Evolutionary conservation across 805 yeast genomes (phyloP).

Genomic region (Cyberlindnera lachancei): DNA sequence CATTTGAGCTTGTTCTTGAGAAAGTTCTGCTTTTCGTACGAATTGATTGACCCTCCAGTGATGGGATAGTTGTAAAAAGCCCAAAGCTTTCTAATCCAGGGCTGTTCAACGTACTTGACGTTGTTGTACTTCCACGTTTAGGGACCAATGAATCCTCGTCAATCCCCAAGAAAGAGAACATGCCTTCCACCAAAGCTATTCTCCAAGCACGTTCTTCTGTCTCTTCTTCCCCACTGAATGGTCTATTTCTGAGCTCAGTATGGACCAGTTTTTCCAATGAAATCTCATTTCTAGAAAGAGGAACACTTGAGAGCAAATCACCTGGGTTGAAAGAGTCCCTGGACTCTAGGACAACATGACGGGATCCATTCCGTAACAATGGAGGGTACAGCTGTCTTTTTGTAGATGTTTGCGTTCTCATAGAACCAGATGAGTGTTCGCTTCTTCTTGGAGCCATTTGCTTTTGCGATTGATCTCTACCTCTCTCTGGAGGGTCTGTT

Average conservation of each 20-base stretch:
- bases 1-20: conserved; percentile 2
- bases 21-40: conserved; percentile 3
- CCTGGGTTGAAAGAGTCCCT: conserved; percentile 69
- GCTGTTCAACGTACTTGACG: conserved; percentile 10
- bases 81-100: conserved; percentile 14
- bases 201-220: conserved; percentile 61
- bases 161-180: conserved; percentile 64
- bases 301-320: conserved; percentile 75
- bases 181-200: conserved; percentile 60
- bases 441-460: conserved; percentile 4
- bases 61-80: conserved; percentile 7
- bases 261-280: not conserved
- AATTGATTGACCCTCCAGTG: not conserved
- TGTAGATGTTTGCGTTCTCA: conserved; percentile 9
- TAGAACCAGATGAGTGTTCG: conserved; percentile 5
- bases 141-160: conserved; percentile 30
- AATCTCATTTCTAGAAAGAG: conserved; percentile 39
- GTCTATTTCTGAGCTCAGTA: conserved; percentile 3
- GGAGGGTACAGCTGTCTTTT: conserved; percentile 11
- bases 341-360: conserved; percentile 45
- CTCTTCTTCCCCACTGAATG: conserved; percentile 37
- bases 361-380: conserved; percentile 23
- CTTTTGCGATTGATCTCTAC: conserved; percentile 8
- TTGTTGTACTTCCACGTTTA: conserved; percentile 14
- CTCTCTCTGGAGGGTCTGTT: conserved; percentile 4